A percentile compares a stretch with the other conserved stretches of the same genome.
These are phyloP conservation scores for Asterophora lycoperdoides DNA, from an alignment of 768 basidiomycete genomes.

Conservation along the genomic window DNA sequence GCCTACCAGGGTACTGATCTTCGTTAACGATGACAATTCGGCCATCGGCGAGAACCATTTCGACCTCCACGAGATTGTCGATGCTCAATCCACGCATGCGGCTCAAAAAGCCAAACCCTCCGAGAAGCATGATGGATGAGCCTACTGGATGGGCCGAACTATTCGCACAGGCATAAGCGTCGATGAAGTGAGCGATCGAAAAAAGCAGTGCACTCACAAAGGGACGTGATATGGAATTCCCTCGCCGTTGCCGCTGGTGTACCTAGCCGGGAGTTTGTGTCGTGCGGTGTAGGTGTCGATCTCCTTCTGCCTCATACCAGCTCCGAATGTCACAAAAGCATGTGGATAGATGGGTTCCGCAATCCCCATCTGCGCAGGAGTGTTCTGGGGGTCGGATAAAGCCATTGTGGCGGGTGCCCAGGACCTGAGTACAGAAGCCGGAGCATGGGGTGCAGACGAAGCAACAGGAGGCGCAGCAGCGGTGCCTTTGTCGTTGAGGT, in stretches of 20 bases:
- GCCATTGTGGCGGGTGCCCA: slow-evolving; percentile 27
- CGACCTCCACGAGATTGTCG: slow-evolving; percentile 87
- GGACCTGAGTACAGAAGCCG: slow-evolving; percentile 33
- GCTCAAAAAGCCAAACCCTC: slow-evolving; percentile 86
- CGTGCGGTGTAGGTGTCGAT: slow-evolving; percentile 73
- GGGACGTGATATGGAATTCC: slow-evolving; percentile 78
- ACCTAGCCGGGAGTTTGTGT: slow-evolving; percentile 58
- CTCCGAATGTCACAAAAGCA: slow-evolving; percentile 83
- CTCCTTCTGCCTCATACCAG: slow-evolving; percentile 81
- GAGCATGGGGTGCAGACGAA: slow-evolving; percentile 22
- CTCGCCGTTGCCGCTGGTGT: slow-evolving; percentile 44
- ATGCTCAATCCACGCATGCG: slow-evolving; percentile 81
- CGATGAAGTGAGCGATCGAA: slow-evolving; percentile 6
- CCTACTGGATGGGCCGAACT: slow-evolving; percentile 80
- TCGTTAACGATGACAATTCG: slow-evolving; percentile 76
- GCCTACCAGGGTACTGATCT: slow-evolving; percentile 61
- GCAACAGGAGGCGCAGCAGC: slow-evolving; percentile 25
- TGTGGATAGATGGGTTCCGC: slow-evolving; percentile 61
- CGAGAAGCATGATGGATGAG: slow-evolving; percentile 76
- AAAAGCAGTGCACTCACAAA: slow-evolving; percentile 44
- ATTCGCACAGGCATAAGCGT: slow-evolving; percentile 7
- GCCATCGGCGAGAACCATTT: slow-evolving; percentile 90
- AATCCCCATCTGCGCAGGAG: slow-evolving; percentile 36
- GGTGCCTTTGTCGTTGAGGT: slow-evolving; percentile 40
- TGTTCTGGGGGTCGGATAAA: slow-evolving; percentile 25